Percentiles rank a stretch among this genome's conserved stretches.
Conservation (phyloP, 2,329 filamentous ascomycete species). For the Boeremia lycopersici region DNA sequence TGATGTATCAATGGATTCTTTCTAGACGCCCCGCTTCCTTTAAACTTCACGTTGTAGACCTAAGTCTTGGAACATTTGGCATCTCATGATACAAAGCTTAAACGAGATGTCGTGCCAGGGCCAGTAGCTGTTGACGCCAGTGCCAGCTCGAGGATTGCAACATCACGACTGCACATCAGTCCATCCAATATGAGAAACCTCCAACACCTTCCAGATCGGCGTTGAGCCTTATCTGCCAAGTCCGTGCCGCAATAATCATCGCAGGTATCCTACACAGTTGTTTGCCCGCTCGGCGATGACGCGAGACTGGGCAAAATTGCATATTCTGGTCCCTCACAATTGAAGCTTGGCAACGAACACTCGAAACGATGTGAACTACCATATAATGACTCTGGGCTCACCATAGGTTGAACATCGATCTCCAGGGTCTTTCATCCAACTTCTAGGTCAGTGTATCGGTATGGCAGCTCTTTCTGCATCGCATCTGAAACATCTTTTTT, state of each 20-base stretch:
- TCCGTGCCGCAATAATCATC: neutral
- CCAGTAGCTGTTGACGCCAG: neutral
- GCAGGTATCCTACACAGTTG: neutral
- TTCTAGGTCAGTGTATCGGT: neutral
- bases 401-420: neutral
- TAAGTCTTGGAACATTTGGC: neutral
- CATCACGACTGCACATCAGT: neutral
- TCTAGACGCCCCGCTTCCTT: neutral
- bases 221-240: constrained; percentile 1
- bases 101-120: neutral
- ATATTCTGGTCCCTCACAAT: constrained; percentile 8
- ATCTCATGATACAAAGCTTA: neutral
- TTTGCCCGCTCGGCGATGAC: constrained; percentile 18
- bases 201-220: constrained; percentile 7
- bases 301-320: constrained; percentile 24
- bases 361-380: neutral
- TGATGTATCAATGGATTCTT: neutral
- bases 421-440: neutral
- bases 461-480: constrained; percentile 18
- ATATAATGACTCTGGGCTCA: neutral
- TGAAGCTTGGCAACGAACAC: neutral
- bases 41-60: neutral
- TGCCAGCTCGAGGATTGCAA: neutral
- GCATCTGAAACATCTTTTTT: constrained; percentile 26
- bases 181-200: neutral